These are phyloP conservation scores for Macrophomina pseudophaseolina DNA, from an alignment of 2,329 filamentous ascomycete genomes.

Conservation along the genomic window DNA sequence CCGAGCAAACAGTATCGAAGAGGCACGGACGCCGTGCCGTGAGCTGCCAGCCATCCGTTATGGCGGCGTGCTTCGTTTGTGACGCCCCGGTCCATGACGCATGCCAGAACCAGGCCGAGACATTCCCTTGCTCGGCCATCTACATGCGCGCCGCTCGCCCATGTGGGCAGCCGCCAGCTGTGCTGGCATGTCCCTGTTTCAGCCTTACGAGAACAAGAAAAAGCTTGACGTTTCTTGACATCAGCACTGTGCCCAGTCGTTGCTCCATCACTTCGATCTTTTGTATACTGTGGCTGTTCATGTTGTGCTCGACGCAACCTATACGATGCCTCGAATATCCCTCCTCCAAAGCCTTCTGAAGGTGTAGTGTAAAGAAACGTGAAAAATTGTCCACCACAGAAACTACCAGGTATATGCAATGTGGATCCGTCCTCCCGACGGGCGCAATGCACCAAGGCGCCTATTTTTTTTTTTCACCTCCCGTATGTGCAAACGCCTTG, in stretches of 20 bases:
- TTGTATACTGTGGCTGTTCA: not conserved
- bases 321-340: not conserved
- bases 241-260: not conserved
- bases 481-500: not conserved
- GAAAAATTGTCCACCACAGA: not conserved
- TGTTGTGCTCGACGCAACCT: not conserved
- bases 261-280: not conserved
- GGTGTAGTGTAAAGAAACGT: not conserved
- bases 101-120: not conserved
- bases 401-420: conserved; percentile 18
- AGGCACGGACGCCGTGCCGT: not conserved
- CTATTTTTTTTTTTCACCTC: not conserved
- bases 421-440: not conserved
- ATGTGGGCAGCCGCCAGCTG: not conserved
- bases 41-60: conserved; percentile 7
- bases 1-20: not conserved
- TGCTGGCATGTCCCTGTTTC: not conserved
- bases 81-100: conserved; percentile 1
- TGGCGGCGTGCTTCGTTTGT: conserved; percentile 1
- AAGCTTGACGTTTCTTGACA: conserved; percentile 8
- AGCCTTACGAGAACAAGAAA: conserved; percentile 1
- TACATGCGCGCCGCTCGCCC: not conserved
- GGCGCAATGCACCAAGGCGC: conserved; percentile 4
- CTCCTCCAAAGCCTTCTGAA: not conserved
- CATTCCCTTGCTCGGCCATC: not conserved